Base-by-base conservation (phyloP, 1,284 basidiomycete species). In the Fistulinella cinereoalba region DNA sequence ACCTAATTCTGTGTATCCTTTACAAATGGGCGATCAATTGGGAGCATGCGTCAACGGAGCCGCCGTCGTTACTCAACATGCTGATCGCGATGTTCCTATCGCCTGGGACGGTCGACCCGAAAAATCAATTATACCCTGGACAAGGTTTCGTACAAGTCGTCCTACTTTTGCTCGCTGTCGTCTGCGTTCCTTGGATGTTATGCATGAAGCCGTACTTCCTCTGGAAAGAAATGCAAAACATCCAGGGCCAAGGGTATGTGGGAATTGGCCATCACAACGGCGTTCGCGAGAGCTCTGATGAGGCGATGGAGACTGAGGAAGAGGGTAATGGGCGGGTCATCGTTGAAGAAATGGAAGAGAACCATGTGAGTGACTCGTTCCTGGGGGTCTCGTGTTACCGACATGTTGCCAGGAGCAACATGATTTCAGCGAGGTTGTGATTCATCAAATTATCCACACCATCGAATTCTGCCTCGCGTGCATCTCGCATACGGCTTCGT, bases 401-500 rank as follows among this genome's bases (percentile, higher is more conserved):
- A 61, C 47, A 48, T 53, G 40, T 47, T 55, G 46, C 55, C 59
- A 86, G 83, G 83, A 84, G 64, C 71, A 84, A 43, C 81, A 94
- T 66, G 94, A 97, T 64, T 92, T 98, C 68, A 79, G 93, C 62
- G 96, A 99, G 71, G 83, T 97, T 41, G 81, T 97, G 34, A 92
- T 99, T 50, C 94, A 99, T 72, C 96, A 98, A 69, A 78, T 97
- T 54, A 99, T 99, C 61, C 94, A 96, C 70, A 97, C 95, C 22
- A 97, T 97, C 69, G 97, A 99, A 73, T 99, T 98, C 75, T 98
- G 96, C 66, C 81, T 99, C 31, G 85, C 95, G 18, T 97, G 96
- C 70, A 97, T 99, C 65, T 99, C 97, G 55, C 97, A 99, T 72
- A 99, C 97, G 3, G 97, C 96, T 8, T 98, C 95, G 19, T 99